These are phyloP conservation scores for Pyricularia pennisetigena DNA, from an alignment of 2,329 filamentous ascomycete species.

Conservation along the genomic window DNA sequence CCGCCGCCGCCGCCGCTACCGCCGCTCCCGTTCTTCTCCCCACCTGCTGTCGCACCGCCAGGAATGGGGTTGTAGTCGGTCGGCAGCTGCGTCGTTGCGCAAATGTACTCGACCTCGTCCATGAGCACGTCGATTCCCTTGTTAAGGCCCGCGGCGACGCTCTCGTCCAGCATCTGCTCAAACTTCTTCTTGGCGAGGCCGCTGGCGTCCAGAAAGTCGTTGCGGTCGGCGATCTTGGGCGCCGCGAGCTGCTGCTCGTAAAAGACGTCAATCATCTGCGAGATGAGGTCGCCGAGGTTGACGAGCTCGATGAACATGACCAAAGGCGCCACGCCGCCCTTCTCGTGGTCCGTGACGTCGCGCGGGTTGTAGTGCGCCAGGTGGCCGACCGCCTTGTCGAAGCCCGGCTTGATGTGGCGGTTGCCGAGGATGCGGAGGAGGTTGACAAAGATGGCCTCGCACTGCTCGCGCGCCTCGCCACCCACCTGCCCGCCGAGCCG, in stretches of 20 bases:
- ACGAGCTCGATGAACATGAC: slow-evolving; percentile 96
- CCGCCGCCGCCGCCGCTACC: slow-evolving; percentile 13
- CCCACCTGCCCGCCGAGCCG: slow-evolving; percentile 70
- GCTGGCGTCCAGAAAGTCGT: slow-evolving; percentile 88
- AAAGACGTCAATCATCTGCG: slow-evolving; percentile 98
- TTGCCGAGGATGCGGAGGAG: slow-evolving; percentile 77
- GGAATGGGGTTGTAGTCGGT: slow-evolving; percentile 78
- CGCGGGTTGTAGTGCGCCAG: slow-evolving; percentile 86
- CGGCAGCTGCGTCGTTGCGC: slow-evolving; percentile 75
- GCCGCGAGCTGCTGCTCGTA: slow-evolving; percentile 89
- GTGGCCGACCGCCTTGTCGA: slow-evolving; percentile 86
- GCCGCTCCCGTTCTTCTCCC: slow-evolving; percentile 1
- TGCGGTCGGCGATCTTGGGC: slow-evolving; percentile 75
- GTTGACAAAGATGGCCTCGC: slow-evolving; percentile 77
- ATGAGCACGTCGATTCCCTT: slow-evolving; percentile 98
- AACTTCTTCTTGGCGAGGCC: slow-evolving; percentile 96
- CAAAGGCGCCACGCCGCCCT: slow-evolving; percentile 67
- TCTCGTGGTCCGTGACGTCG: slow-evolving; percentile 59
- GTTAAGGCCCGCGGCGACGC: slow-evolving; percentile 88
- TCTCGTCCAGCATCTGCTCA: slow-evolving; percentile 96
- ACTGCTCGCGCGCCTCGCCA: slow-evolving; percentile 78
- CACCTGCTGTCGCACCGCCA: slow-evolving; percentile 13
- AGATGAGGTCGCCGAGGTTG: slow-evolving; percentile 94
- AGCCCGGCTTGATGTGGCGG: slow-evolving; percentile 83
- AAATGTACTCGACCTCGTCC: slow-evolving; percentile 95